Base-by-base conservation (phyloP, 108 stramenopile species). In the Fragilariopsis cylindrus region DNA sequence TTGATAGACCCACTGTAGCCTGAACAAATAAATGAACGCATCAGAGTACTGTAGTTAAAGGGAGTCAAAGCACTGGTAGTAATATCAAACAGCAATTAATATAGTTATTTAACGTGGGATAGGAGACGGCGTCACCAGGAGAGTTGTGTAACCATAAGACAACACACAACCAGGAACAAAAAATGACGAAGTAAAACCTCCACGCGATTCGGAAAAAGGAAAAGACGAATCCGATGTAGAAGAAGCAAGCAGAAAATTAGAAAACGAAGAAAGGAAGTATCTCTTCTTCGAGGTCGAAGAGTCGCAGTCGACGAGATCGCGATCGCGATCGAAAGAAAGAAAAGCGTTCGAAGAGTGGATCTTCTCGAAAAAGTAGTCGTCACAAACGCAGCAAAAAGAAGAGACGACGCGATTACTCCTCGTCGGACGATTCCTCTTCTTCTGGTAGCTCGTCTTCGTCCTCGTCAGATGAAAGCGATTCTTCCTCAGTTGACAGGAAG, bases 321-420 rank as follows among this genome's bases (percentile, higher is more conserved):
- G 49, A 47, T 41, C 72, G 57, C 21, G 39, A 64, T 16, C 47
- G 72, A 7, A 57, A 70, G 18, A 40, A 55, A 11, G 48, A 62
- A 65, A 73, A 67, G 30, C 48, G 41, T 49, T 50, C 49, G 5
- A 68, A 47, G 39, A 68, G 50, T 41, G n/a, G 15, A 53, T 15
- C 65, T 21, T 60, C 60, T 0, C 76, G 77, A 48, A 70, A 76
- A 55, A 63, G 74, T 6, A 75, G 48, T 13, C 70, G 81, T 7
- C 65, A 72, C 13, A 72, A 71, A 39, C 68, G 69, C 41, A 74
- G 74, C 21, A 78, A 79, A 49, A 81, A 68, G 69, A 54, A 72
- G 47, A 76, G 81, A 75, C 44, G 75, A n/a, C 18, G 52, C 3
- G 6, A 71, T 19, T 67, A 58, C 19, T 72, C 75, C 42, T 79